Conservation (phyloP, 1,284 basidiomycete species). For the Cronartium quercuum region DNA sequence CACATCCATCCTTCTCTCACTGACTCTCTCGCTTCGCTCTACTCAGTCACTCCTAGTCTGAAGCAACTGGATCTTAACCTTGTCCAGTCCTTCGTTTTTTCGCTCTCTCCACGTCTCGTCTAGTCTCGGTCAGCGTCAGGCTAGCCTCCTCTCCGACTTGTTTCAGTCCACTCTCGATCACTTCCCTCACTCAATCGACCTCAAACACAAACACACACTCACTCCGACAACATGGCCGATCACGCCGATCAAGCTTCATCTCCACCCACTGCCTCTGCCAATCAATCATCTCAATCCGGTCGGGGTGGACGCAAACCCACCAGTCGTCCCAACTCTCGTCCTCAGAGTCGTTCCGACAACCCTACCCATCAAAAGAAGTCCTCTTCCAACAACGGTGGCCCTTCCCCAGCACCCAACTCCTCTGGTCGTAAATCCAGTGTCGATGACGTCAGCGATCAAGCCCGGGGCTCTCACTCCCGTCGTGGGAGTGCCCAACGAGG, state of each 20-base stretch:
- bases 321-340: slow-evolving; percentile 30
- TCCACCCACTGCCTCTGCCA: neutral
- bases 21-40: slow-evolving; percentile 9
- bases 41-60: neutral
- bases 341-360: slow-evolving; percentile 32
- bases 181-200: neutral
- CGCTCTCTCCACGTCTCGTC: slow-evolving; percentile 15
- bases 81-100: slow-evolving; percentile 28
- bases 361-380: slow-evolving; percentile 29
- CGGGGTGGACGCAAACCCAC: slow-evolving; percentile 12
- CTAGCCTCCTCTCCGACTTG: neutral
- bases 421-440: neutral
- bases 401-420: neutral
- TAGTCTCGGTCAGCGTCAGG: slow-evolving; percentile 11
- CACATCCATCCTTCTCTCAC: slow-evolving; percentile 7
- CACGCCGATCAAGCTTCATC: neutral
- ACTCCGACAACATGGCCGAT: neutral
- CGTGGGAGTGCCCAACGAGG: slow-evolving; percentile 21
- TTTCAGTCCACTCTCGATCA: slow-evolving; percentile 1
- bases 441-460: slow-evolving; percentile 11
- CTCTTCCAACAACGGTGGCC: slow-evolving; percentile 25
- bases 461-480: slow-evolving; percentile 4
- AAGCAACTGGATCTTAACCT: neutral
- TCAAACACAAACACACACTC: too few relatives aligned
- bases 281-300: slow-evolving; percentile 1